Conservation (phyloP, 2,329 filamentous ascomycete species). For the Talaromyces sp. region DNA sequence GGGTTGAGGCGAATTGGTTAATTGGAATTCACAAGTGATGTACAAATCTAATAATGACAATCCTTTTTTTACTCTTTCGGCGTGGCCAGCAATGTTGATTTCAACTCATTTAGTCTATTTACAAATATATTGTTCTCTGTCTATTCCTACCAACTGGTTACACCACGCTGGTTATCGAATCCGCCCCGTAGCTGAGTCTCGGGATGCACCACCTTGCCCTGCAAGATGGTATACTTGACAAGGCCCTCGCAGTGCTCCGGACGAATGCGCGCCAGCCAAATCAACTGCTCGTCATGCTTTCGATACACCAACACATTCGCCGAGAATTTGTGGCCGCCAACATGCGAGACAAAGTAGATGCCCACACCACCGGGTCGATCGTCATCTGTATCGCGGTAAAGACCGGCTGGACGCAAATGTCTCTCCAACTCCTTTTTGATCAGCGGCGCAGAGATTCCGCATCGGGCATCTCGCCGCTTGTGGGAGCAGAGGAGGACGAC, state of each 20-base stretch:
- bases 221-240: constrained; percentile 74
- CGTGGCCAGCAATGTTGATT: too few species aligned
- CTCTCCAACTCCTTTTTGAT: constrained; percentile 76
- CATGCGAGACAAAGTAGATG: constrained; percentile 87
- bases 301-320: constrained; percentile 89
- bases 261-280: constrained; percentile 81
- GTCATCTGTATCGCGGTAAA: constrained; percentile 77
- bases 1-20: not conserved
- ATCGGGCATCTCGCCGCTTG: constrained; percentile 80
- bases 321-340: constrained; percentile 89
- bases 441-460: constrained; percentile 81
- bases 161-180: constrained; percentile 67
- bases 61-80: not conserved
- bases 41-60: not conserved
- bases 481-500: constrained; percentile 88
- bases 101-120: not conserved
- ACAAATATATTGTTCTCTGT: not conserved
- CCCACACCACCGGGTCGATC: constrained; percentile 78
- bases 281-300: constrained; percentile 44
- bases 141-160: constrained; percentile 55
- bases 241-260: constrained; percentile 88
- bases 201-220: constrained; percentile 86
- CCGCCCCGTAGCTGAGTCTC: constrained; percentile 76
- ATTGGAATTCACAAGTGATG: not conserved
- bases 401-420: constrained; percentile 70